Conservation (phyloP, 129 eudicot species). For the Pulicaria dysenterica region DNA sequence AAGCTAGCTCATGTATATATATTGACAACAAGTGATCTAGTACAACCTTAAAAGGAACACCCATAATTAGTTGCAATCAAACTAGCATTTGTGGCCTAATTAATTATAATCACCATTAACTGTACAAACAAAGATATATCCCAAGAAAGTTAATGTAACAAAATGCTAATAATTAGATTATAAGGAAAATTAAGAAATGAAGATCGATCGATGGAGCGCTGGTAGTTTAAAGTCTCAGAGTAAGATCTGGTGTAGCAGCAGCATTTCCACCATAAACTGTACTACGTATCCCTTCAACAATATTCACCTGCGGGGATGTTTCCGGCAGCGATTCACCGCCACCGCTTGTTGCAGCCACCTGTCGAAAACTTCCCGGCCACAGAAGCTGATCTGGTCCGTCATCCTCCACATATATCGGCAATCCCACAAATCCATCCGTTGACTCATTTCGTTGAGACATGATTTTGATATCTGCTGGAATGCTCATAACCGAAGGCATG, state of each 20-base stretch:
- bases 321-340: constrained; percentile 19
- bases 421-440: constrained; percentile 28
- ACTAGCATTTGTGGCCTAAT: constrained; percentile 9
- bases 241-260: constrained; percentile 48
- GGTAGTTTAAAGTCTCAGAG: constrained; percentile 46
- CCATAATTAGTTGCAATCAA: neutral
- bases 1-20: neutral
- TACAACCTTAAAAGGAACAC: no score
- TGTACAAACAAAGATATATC: constrained; percentile 27
- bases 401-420: constrained; percentile 38
- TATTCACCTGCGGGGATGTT: neutral
- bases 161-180: neutral
- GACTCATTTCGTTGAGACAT: constrained; percentile 26
- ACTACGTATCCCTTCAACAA: constrained; percentile 24
- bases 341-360: constrained; percentile 31
- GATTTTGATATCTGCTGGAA: constrained; percentile 19
- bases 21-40: no score
- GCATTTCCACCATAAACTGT: constrained; percentile 22
- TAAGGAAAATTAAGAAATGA: neutral
- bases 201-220: neutral
- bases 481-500: constrained; percentile 27
- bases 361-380: constrained; percentile 65
- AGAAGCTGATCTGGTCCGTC: constrained; percentile 35
- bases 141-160: neutral
- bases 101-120: neutral